A percentile compares a stretch with the other conserved stretches of the same genome.
Conservation (phyloP, 805 yeast genomes). For the Kodamaea sagamina region DNA sequence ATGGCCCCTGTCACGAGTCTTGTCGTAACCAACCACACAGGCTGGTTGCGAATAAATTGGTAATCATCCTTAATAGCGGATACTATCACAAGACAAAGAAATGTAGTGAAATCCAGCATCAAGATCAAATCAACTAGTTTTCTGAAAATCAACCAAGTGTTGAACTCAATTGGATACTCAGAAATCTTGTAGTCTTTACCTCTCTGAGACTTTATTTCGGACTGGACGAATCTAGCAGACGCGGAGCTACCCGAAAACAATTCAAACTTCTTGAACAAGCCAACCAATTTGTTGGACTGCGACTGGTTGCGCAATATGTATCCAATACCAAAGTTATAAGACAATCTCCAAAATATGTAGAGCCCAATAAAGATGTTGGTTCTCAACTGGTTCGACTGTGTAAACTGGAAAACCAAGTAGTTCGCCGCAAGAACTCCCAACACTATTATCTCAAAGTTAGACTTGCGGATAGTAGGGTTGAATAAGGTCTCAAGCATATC, state of each 20-base stretch:
- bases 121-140: conserved; percentile 77
- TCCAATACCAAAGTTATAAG: conserved; percentile 83
- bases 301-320: conserved; percentile 66
- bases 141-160: conserved; percentile 79
- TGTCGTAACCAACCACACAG: conserved; percentile 44
- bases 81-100: conserved; percentile 62
- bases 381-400: conserved; percentile 23
- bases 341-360: conserved; percentile 72
- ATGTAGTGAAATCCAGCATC: conserved; percentile 82
- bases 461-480: conserved; percentile 72
- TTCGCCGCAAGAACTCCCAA: conserved; percentile 40
- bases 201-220: conserved; percentile 42
- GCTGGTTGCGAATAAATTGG: conserved; percentile 43
- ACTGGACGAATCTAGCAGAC: conserved; percentile 41
- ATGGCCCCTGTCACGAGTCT: conserved; percentile 60
- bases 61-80: conserved; percentile 40
- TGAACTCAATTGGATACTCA: conserved; percentile 66
- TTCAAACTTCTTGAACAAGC: conserved; percentile 42
- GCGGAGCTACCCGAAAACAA: conserved; percentile 23
- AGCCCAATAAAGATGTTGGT: conserved; percentile 49
- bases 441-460: conserved; percentile 64
- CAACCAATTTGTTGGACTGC: conserved; percentile 52
- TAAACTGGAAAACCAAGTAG: conserved; percentile 31
- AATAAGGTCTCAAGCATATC: conserved; percentile 83
- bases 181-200: conserved; percentile 33